These are phyloP conservation scores for Cymodocea nodosa DNA, from an alignment of 116 monocot genomes.

Conservation along the genomic window DNA sequence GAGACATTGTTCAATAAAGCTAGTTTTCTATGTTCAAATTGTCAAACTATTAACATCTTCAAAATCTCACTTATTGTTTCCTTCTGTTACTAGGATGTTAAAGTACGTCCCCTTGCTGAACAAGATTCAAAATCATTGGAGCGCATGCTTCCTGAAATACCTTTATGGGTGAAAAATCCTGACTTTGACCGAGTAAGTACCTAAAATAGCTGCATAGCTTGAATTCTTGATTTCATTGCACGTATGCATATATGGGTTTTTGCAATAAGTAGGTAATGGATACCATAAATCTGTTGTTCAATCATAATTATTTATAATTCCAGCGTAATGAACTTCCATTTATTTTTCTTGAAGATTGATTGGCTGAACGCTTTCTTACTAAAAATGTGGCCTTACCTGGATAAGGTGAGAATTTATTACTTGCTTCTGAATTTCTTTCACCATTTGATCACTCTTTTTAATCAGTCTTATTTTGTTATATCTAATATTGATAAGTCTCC, in stretches of 20 bases:
- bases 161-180: constrained; percentile 85
- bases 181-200: constrained; percentile 68
- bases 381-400: constrained; percentile 91
- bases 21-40: too few relatives aligned
- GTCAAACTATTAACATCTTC: neutral
- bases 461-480: neutral
- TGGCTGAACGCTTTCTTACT: constrained; percentile 89
- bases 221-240: neutral
- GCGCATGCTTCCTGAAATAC: constrained; percentile 76
- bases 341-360: constrained; percentile 48
- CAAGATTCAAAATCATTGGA: constrained; percentile 60
- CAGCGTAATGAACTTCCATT: neutral
- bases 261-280: too few relatives aligned
- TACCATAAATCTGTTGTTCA: too few relatives aligned
- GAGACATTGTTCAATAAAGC: too few relatives aligned
- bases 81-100: constrained; percentile 31
- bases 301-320: neutral
- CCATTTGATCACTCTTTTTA: neutral
- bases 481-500: neutral
- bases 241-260: too few relatives aligned
- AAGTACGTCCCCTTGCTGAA: constrained; percentile 59
- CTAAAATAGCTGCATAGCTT: neutral
- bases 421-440: neutral
- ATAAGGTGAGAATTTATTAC: constrained; percentile 44
- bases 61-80: neutral